Evolutionary conservation across 1,284 basidiomycete genomes (phyloP), one percentile per base, ranked within the genome.

Genomic region (Ustilago sp.): DNA sequence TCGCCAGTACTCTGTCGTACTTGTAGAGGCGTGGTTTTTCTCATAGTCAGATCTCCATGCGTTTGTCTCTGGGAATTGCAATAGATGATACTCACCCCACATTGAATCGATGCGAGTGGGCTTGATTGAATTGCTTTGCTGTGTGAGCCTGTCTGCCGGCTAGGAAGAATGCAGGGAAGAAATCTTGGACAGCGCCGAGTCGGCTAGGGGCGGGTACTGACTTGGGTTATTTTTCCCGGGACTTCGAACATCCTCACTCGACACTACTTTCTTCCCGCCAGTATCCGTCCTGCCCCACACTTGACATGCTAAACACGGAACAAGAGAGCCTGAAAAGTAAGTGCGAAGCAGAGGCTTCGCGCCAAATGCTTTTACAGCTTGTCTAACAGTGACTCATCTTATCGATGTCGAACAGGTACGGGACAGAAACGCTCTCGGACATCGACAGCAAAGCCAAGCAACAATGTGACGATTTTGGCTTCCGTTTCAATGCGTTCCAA

Each of bases 291-390:
- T 6, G 17, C 39, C 39, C 39, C 13, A 15, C 39, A 41, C 39
- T 17, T 41, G 23, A 28, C 23, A 28, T 17, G 15, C 15, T 17
- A 12, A 8, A 41, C 39, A 80, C 63, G 86, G 86, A 8, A 85
- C 81, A 17, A 62, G 86, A 13, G 86, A 87, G 73, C 86, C 86
- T 5, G 76, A 85, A 54, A 85, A 83, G 68, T 79, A 51, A 63
- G 75, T 59, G 9, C 13, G 19, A 9, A 19, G 13, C 51, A 9
- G 3, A 34, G 32, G 15, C 13, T 5, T 28, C 2, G 23, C 23
- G 23, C 34, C 32, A n/a, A 31, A 2, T 8, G 34, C 32, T 15
- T 53, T 7, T 7, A 19, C 32, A 38, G 12, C 2, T 36, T n/a
- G 51, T 28, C 51, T 53, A 38, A 38, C 36, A 38, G 9, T 4